Evolutionary conservation across 2,329 filamentous ascomycete species (phyloP).

Genomic region (Trichoderma harzianum): DNA sequence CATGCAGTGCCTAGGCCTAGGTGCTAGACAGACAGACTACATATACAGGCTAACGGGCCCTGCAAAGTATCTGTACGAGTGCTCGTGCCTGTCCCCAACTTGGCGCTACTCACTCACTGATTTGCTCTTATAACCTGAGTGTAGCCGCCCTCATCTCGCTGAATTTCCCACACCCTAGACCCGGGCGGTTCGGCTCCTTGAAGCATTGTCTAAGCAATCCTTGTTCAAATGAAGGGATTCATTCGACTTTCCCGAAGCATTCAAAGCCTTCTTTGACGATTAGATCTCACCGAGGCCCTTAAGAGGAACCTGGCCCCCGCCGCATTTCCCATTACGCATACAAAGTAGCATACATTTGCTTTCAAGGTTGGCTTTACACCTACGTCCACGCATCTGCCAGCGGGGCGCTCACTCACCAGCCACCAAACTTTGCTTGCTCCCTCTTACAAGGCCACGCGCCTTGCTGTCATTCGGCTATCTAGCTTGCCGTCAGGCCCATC

Average conservation of each 20-base stretch:
- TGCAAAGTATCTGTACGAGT: not conserved
- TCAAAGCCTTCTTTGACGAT: not conserved
- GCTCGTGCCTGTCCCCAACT: not conserved
- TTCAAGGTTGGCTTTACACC: not conserved
- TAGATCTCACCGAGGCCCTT: not conserved
- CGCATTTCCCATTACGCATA: not conserved
- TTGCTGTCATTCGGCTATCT: slow-evolving; percentile 8
- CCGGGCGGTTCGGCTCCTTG: not conserved
- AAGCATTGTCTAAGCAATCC: slow-evolving; percentile 13
- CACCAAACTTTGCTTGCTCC: slow-evolving; percentile 12
- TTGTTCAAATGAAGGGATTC: slow-evolving; percentile 14
- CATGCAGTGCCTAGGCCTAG: not conserved
- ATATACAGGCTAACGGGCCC: not conserved
- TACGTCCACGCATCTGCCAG: not conserved
- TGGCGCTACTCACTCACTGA: not conserved
- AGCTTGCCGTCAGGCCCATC: not conserved
- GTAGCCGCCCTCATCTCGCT: slow-evolving; percentile 19
- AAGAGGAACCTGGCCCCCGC: not conserved
- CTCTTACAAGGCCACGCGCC: slow-evolving; percentile 15
- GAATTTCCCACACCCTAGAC: slow-evolving; percentile 15
- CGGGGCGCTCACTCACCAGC: slow-evolving; percentile 15
- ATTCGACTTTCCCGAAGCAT: not conserved
- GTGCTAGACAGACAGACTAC: not conserved
- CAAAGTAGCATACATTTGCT: not conserved
- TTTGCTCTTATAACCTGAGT: slow-evolving; percentile 2